Evolutionary conservation across 768 basidiomycete species (phyloP), one percentile per base, ranked within the genome.

Genomic region (Boletellus sp.): DNA sequence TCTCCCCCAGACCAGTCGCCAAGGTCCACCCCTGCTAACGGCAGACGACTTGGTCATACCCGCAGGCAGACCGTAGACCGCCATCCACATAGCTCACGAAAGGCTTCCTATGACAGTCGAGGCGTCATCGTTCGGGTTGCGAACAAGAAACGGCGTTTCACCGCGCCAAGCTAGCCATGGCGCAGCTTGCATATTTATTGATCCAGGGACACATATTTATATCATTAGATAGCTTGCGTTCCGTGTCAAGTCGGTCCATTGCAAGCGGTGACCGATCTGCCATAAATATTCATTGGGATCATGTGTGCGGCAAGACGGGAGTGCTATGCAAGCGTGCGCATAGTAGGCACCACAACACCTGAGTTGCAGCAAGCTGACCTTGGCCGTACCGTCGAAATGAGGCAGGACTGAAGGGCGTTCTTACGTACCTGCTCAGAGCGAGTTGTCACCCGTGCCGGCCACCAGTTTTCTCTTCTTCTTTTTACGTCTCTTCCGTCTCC

Each of bases 401-500:
- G 39, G 26, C 19, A 37, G 42, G 33, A 42, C 17, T 32, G 32
- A 24, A 33, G 34, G 33, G 28, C 15, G 20, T 23, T 10, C 23
- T 58, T 60, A 58, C 58, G 56, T 62, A 57, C 47, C 15, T 35
- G 32, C n/a, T 51, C 41, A 59, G 35, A 28, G 51, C 41, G 35
- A 45, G 20, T 44, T 52, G 48, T 55, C 52, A 53, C 47, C 54
- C 39, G 61, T 61, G 48, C 50, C 55, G 45, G 57, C 26, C 23
- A 58, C 59, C 54, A 45, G 56, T 47, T 65, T 70, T 46, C 68
- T 69, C 58, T 77, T 81, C 67, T 77, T 82, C 58, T 75, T 80
- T 59, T 77, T 81, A 50, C 71, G 74, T 53, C 76, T 71, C 63
- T 69, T 78, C 7, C 78, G 73, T 54, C 73, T 84, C 70, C 78